Base-by-base conservation (phyloP, 2,329 filamentous ascomycete genomes). In the Hypoxylon sp. region DNA sequence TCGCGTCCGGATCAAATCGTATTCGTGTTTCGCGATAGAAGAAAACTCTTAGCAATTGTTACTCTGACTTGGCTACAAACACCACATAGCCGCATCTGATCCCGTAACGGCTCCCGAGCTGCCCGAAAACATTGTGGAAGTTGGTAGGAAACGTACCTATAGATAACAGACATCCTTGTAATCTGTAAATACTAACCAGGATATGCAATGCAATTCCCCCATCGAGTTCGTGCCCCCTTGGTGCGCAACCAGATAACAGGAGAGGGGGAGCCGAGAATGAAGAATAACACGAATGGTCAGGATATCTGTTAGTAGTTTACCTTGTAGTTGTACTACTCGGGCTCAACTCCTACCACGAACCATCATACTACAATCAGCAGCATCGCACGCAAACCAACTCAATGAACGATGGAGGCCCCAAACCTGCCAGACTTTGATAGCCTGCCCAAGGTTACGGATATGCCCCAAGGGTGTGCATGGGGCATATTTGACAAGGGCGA, bases 391-490 rank as follows among this genome's bases (percentile, higher is more conserved):
- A 46, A 32, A 16, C 12, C 1, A 3, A 27, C 4, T 19, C 23
- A 29, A 12, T n/a, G 37, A 21, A 66, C 43, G 3, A 73, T 76
- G 74, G 67, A 69, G 43, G 21, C 46, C 9, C 34, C 69, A 29
- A 71, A 75, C 9, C 5, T 84, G 11, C 83, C 83, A 0, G 78
- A 82, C 70, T 83, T 81, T 59, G 81, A 83, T 52, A 65, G 76
- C 65, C 76, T 84, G 6, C 81, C 81, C 12, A 68, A 70, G 45
- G 80, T 84, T 9, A 66, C 80, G 14, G 79, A 77, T 23, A 82
- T 83, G 77, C 81, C 81, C 0, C 78, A 82, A 51, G 82, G 83
- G 8, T 85, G 82, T 57, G 81, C 81, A 3, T 87, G 84, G 85
- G 84, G 85, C 1, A 8, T 86, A 2, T 85, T 85, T 59, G 83